Conservation (phyloP, 306 rosid genomes). For the Vigna hirtella region DNA sequence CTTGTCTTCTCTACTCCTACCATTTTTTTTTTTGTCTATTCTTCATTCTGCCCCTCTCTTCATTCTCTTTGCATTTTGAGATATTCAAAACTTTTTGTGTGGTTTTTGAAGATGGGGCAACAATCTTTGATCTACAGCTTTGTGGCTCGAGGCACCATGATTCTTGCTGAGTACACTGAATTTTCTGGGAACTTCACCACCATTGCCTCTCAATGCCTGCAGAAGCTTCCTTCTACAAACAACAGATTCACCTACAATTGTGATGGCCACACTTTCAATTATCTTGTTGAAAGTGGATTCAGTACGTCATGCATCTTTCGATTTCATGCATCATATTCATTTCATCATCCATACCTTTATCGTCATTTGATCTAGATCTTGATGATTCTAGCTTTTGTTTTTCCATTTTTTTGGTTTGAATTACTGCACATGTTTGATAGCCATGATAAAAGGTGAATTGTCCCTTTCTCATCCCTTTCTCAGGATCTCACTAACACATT, state of each 20-base stretch:
- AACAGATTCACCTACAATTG: slow-evolving; percentile 94
- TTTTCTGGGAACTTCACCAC: slow-evolving; percentile 78
- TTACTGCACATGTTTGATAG: no score
- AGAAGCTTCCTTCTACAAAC: slow-evolving; percentile 89
- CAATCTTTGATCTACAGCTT: slow-evolving; percentile 96
- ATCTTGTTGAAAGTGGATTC: slow-evolving; percentile 89
- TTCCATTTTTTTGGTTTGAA: no score
- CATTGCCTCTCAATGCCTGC: slow-evolving; percentile 92
- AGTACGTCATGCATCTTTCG: slow-evolving; percentile 51
- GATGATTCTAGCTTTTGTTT: neutral
- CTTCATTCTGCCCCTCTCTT: slow-evolving; percentile 34
- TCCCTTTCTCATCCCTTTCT: neutral
- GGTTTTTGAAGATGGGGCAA: slow-evolving; percentile 72
- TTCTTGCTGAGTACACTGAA: slow-evolving; percentile 86
- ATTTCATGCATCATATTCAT: slow-evolving; percentile 3
- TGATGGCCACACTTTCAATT: slow-evolving; percentile 97
- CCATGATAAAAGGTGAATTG: neutral
- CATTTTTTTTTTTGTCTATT: slow-evolving; percentile 12
- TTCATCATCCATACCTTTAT: neutral
- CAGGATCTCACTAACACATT: neutral
- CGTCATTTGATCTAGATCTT: slow-evolving; percentile 32
- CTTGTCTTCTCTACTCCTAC: slow-evolving; percentile 38
- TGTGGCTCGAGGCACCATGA: slow-evolving; percentile 86
- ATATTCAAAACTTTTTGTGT: slow-evolving; percentile 28
- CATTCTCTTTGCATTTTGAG: slow-evolving; percentile 22